Base-by-base conservation (phyloP, 1,139 yeast genomes). In the Maudiozyma humilis region DNA sequence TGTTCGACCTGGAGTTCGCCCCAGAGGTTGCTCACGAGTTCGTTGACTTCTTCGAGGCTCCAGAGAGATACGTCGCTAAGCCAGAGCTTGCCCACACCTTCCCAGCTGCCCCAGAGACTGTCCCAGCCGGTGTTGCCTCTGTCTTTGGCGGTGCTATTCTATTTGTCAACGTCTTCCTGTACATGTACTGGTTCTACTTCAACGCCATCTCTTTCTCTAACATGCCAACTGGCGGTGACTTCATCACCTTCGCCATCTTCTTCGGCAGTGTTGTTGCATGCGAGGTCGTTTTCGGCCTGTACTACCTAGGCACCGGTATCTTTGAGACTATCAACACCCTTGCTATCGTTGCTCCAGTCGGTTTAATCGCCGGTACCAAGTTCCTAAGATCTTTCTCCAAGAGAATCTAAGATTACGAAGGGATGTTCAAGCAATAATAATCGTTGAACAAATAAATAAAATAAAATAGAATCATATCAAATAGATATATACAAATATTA, bases 1-100 rank as follows among this genome's bases (percentile, higher is more conserved):
- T 53, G 4, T 47, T 54, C 40, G 45, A 50, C 27, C 33, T 55
- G 36, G 29, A 43, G 8, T 32, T 50, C 25, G 36, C 36, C 12
- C 31, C 19, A n/a, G 12, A 12, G 14, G 36, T 18, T 36, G 31
- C 32, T 4, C 27, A 25, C 12, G 10, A 6, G 4, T 15, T 25
- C 3, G 27, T 16, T 14, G 46, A 40, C 20, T 15, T 32, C 12
- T 46, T 44, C 20, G 36, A 35, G 13, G 43, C 38, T 23, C 60
- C 60, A 27, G 19, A 41, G 2, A 51, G 62, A 42, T 48, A 47
- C 20, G 53, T 38, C 19, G 41, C 50, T 7, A 32, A 49, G 60
- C 79, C 83, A 6, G 94, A 84, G 64, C 83, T 88, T 53, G 69
- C 69, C 52, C 94, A 87, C 62, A 65, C 69, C 40, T 88, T 88